Evolutionary conservation across 768 basidiomycete species (phyloP).

Genomic region (Piloderma croceum): DNA sequence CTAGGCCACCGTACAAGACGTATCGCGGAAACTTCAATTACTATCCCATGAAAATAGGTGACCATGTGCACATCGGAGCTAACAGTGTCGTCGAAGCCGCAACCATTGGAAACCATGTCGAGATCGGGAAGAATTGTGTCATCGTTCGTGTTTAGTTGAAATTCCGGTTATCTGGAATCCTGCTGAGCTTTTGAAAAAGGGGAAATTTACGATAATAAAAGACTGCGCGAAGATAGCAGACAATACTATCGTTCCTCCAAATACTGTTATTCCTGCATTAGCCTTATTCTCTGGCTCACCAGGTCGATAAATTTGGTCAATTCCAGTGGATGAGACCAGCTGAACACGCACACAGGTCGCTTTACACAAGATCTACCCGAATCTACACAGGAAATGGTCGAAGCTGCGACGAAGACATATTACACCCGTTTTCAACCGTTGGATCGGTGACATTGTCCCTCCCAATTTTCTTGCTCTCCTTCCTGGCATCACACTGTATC

Average conservation of each 20-base stretch:
- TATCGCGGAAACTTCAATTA: constrained; percentile 92
- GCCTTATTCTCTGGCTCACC: constrained; percentile 85
- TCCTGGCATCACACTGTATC: background rate
- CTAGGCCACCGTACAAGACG: constrained; percentile 81
- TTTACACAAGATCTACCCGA: constrained; percentile 86
- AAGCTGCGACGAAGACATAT: constrained; percentile 77
- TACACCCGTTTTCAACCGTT: constrained; percentile 78
- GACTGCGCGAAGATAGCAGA: constrained; percentile 90
- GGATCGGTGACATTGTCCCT: constrained; percentile 28
- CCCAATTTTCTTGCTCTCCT: constrained; percentile 1
- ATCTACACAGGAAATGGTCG: constrained; percentile 88
- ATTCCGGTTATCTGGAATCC: background rate
- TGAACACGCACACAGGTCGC: no score
- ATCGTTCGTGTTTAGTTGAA: constrained; percentile 54
- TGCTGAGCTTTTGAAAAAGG: constrained; percentile 40
- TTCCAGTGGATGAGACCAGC: no score
- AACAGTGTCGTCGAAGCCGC: constrained; percentile 89
- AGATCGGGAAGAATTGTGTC: constrained; percentile 93
- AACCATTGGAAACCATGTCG: constrained; percentile 87
- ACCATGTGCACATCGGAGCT: constrained; percentile 93
- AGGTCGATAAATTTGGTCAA: no score
- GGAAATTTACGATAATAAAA: constrained; percentile 95
- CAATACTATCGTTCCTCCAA: constrained; percentile 84
- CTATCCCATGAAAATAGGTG: constrained; percentile 96
- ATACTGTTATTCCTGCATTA: constrained; percentile 87